Evolutionary conservation across 257 asterid genomes (phyloP), one percentile per base, ranked within the genome.

Genomic region (Cinchona pubescens): DNA sequence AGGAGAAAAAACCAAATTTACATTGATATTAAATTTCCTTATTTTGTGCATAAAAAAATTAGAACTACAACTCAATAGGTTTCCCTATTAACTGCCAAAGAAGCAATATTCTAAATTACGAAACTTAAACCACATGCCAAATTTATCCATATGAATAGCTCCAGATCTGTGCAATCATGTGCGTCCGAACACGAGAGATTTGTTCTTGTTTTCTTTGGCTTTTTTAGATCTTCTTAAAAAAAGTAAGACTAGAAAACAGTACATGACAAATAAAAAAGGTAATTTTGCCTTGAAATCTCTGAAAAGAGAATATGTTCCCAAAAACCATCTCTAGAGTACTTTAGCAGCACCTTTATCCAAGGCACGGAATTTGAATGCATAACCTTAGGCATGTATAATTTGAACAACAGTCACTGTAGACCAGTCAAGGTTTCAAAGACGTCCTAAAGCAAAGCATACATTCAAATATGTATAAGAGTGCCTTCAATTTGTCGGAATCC

Each of bases 1-100:
- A 76, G 59, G 77, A 49, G 27, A 55, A 60, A 72, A 71, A 76
- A 76, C 77, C n/a, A 68, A 21, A 15, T 35, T 35, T 72, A 64
- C 43, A 56, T 27, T 7, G 58, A 7, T n/a, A 2, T 42, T 11
- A 61, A 12, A 29, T 61, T 30, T 4, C 38, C 23, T 60, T 60
- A 19, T n/a, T 18, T 21, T 27, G 53, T 9, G 71, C 35, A 21
- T 25, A 40, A 37, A 67, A n/a, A 11, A 14, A 29, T 42, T 2
- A 38, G 15, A 40, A 66, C 4, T 67, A 23, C 11, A 8, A 5
- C 21, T 67, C 0, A 51, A 55, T 23, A 51, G 14, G 67, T 32
- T 40, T 45, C 16, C 27, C 10, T 53, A 62, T 16, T 18, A 27
- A 11, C 29, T 0, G 12, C n/a, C 53, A 4, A 71, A n/a, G n/a